Evolutionary conservation across 2,329 filamentous ascomycete species (phyloP), one percentile per base, ranked within the genome.

Genomic region (Fusarium sororula): DNA sequence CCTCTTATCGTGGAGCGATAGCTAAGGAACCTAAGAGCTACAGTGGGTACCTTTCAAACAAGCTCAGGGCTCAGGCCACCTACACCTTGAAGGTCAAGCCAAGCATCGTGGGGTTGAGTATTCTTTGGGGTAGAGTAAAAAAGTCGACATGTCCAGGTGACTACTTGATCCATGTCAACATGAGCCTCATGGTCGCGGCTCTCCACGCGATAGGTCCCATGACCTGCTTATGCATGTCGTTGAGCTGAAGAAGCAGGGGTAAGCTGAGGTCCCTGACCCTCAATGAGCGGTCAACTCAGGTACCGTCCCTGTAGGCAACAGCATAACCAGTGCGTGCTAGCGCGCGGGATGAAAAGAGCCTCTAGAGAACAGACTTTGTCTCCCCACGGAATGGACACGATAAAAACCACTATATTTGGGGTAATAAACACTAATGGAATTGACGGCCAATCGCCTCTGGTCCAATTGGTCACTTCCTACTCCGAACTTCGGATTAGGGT

Each of bases 181-280:
- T 70, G 53, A 70, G 67, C 67, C 66, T 70, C 66, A 70, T 65
- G 58, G 58, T 26, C 61, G 66, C 66, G 59, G 37, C 67, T 58
- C 45, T 58, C 59, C 24, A 63, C 47, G 39, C 59, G n/a, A 70
- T 70, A 70, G 67, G 67, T 39, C 67, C 35, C 57, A 64, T 35
- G 32, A 35, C 32, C 32, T 35, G 14, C 32, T 35, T 35, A 35
- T 57, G 64, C 61, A 65, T 26, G 38, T 30, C 48, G 26, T 18
- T 68, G 64, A 69, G 64, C 66, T 69, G 66, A 69, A 45, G 32
- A 70, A 59, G 67, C 67, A 70, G 67, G 67, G 67, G 67, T 65
- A 70, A 69, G 66, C 58, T 58, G 56, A 70, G 47, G 30, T 45
- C n/a, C 44, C 51, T 22, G 28, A 28, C 14, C 53, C 39, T 53